Evolutionary conservation across 495 filamentous ascomycete genomes (phyloP).

Genomic region (Penicillium canariense): DNA sequence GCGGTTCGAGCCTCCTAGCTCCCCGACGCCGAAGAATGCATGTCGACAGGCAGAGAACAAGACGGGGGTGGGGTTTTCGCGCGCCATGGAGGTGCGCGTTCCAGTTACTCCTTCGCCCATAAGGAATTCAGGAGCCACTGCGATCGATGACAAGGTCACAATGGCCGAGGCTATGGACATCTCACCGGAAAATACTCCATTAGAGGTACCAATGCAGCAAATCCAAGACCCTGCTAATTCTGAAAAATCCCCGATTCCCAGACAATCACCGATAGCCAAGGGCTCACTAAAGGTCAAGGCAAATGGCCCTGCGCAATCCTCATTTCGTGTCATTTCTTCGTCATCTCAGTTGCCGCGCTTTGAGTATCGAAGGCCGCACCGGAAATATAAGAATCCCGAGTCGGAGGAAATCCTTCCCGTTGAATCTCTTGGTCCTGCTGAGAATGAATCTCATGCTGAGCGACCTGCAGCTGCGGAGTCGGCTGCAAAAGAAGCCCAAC

Average conservation of each 20-base stretch:
- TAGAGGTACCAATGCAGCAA: neutral
- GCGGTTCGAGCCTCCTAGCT: constrained; percentile 41
- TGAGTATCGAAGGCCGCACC: constrained; percentile 41
- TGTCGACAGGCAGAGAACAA: constrained; percentile 20
- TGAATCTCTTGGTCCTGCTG: neutral
- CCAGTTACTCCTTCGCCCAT: constrained; percentile 1
- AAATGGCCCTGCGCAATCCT: constrained; percentile 12
- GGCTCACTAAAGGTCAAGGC: neutral
- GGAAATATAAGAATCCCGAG: neutral
- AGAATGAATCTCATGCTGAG: neutral
- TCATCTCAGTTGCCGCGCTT: constrained; percentile 47
- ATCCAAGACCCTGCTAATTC: neutral
- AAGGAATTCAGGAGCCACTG: constrained; percentile 1
- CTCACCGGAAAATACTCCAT: neutral
- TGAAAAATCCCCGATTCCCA: neutral
- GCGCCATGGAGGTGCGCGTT: constrained; percentile 1
- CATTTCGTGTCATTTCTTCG: constrained; percentile 37
- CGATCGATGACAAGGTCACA: neutral
- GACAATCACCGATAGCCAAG: neutral
- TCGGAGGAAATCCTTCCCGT: neutral
- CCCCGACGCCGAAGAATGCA: constrained; percentile 32
- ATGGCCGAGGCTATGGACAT: neutral
- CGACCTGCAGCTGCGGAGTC: neutral
- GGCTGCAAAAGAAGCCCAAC: neutral
- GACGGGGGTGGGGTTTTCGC: constrained; percentile 1